Evolutionary conservation across 2,329 filamentous ascomycete species (phyloP).

Genomic region (Colletotrichum lupini): DNA sequence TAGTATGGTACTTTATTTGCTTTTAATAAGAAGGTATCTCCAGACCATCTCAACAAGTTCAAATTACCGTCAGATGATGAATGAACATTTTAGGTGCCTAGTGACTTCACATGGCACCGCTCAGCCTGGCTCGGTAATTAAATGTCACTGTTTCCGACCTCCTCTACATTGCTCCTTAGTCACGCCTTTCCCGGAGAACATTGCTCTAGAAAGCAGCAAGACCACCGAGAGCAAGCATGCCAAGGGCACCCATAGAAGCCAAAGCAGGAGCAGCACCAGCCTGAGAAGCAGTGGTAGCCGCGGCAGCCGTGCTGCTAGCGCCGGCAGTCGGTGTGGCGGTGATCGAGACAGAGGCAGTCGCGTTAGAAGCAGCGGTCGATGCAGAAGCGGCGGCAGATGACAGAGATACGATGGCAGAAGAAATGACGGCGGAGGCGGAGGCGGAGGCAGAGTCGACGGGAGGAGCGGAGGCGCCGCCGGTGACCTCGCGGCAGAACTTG

Average conservation of each 20-base stretch:
- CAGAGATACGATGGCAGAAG: background rate
- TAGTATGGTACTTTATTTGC: background rate
- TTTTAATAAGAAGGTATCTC: background rate
- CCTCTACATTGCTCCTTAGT: background rate
- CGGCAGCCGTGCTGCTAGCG: background rate
- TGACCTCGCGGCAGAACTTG: conserved; percentile 37
- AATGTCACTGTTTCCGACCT: background rate
- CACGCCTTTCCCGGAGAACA: background rate
- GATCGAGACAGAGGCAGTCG: background rate
- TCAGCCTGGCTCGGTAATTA: background rate
- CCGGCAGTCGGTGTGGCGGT: background rate
- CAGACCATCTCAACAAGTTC: background rate
- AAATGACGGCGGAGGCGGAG: conserved; percentile 5
- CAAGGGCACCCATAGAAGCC: conserved; percentile 15
- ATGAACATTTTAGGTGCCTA: background rate
- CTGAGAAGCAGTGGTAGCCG: background rate
- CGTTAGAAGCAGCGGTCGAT: background rate
- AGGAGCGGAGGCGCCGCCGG: conserved; percentile 21
- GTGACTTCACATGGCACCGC: too few species aligned
- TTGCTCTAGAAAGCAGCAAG: conserved; percentile 23
- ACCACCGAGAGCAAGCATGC: conserved; percentile 29
- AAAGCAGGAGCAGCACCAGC: conserved; percentile 10
- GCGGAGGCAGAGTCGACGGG: conserved; percentile 19
- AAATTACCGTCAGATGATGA: background rate
- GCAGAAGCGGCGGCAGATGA: background rate